Percentiles rank a stretch among this genome's conserved stretches.
Evolutionary conservation across 1,284 basidiomycete species (phyloP).

Genomic region (Peniophora sp.): DNA sequence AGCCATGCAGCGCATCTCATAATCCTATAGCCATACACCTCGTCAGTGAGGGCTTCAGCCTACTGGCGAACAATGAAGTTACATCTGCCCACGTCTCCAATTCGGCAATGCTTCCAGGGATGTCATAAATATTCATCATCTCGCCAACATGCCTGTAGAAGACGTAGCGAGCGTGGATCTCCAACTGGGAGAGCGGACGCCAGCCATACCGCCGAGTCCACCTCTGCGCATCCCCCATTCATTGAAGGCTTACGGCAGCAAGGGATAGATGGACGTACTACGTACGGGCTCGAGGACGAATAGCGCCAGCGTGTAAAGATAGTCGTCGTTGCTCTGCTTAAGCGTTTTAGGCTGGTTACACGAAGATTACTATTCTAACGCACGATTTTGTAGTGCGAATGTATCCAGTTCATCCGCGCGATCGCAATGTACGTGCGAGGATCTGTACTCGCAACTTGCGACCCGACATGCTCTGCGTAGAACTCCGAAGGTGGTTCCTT

Average conservation of each 20-base stretch:
- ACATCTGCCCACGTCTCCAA: constrained; percentile 24
- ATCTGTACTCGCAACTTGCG: constrained; percentile 14
- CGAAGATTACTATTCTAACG: constrained; percentile 16
- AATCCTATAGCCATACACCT: constrained; percentile 20
- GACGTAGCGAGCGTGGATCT: constrained; percentile 26
- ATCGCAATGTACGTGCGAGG: constrained; percentile 36
- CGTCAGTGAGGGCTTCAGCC: neutral
- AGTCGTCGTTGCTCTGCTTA: constrained; percentile 25
- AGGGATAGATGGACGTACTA: constrained; percentile 12
- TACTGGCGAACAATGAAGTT: neutral
- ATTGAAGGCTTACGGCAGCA: neutral
- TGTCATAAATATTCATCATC: constrained; percentile 33
- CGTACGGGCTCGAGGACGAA: constrained; percentile 23
- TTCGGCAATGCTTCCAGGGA: constrained; percentile 29
- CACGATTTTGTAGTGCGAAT: constrained; percentile 37
- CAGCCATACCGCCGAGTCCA: constrained; percentile 29
- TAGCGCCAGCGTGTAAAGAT: constrained; percentile 22
- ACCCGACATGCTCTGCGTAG: neutral
- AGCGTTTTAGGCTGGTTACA: neutral
- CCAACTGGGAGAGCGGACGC: constrained; percentile 25
- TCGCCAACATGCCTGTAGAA: constrained; percentile 34
- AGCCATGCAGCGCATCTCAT: constrained; percentile 31
- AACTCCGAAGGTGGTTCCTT: constrained; percentile 1
- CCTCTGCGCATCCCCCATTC: constrained; percentile 12
- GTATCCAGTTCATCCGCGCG: constrained; percentile 38